Conservation (phyloP, 2,329 filamentous ascomycete species). For the Elsinoe fawcettii region DNA sequence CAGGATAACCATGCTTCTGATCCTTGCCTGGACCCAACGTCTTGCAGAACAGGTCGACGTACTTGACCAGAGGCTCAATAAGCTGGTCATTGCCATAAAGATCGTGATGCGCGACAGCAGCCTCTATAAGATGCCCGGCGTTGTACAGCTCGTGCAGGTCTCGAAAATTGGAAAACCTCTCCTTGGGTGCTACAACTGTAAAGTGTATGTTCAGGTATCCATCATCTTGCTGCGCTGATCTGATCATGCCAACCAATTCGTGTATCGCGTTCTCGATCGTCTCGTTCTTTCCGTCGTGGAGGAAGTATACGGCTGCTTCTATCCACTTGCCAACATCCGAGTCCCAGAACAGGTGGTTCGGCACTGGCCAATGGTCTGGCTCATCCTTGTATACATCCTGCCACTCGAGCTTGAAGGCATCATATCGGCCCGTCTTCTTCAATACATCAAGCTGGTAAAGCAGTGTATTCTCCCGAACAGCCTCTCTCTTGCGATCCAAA, state of each 20-base stretch:
- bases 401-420: constrained; percentile 52
- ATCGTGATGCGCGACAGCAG: constrained; percentile 49
- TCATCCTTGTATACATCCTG: constrained; percentile 47
- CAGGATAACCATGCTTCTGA: constrained; percentile 53
- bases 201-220: constrained; percentile 59
- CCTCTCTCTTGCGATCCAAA: constrained; percentile 33
- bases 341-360: constrained; percentile 50
- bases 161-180: constrained; percentile 51
- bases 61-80: constrained; percentile 47
- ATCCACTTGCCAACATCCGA: constrained; percentile 54
- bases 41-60: constrained; percentile 45
- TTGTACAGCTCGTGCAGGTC: constrained; percentile 60
- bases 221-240: constrained; percentile 49
- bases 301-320: constrained; percentile 53
- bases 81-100: constrained; percentile 46
- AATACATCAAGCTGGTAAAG: constrained; percentile 47
- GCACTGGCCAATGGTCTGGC: constrained; percentile 47
- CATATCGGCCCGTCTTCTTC: constrained; percentile 44
- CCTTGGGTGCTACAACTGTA: constrained; percentile 49
- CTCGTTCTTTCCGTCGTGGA: constrained; percentile 35
- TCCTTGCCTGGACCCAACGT: constrained; percentile 45
- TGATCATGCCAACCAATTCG: constrained; percentile 53
- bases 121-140: constrained; percentile 55
- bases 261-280: constrained; percentile 43
- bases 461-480: constrained; percentile 39